phyloP scores from a whole-genome alignment of 805 yeast species.

The Starmerella stellata region DNA sequence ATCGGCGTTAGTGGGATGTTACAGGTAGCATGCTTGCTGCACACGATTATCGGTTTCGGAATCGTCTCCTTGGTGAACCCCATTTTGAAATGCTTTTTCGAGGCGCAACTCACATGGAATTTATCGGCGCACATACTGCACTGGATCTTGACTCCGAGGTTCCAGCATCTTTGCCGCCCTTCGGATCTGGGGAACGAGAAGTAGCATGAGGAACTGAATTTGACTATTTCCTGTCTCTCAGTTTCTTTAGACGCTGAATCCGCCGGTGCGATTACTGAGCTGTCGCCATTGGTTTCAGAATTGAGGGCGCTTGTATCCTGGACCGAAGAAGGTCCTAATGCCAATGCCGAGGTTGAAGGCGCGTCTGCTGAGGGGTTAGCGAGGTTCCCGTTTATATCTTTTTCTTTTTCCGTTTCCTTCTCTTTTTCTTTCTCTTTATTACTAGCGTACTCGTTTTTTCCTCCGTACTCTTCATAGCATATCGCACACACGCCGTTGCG shows the following conservation, averaged over 20 bases:
- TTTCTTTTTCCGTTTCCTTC: background rate
- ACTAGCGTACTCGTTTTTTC: background rate
- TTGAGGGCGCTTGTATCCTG: too few relatives aligned
- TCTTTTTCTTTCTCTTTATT: background rate
- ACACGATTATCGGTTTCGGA: constrained; percentile 20
- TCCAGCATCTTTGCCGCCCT: background rate
- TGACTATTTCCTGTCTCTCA: background rate
- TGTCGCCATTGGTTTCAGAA: background rate
- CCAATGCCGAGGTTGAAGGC: background rate
- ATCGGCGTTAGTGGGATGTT: constrained; percentile 14
- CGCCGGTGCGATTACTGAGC: background rate
- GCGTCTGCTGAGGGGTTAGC: background rate
- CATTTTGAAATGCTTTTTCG: constrained; percentile 13
- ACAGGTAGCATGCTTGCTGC: constrained; percentile 18
- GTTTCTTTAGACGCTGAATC: background rate
- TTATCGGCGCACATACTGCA: constrained; percentile 10
- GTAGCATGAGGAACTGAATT: background rate
- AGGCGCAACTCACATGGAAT: constrained; percentile 44
- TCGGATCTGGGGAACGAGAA: background rate
- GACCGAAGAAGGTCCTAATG: too few relatives aligned
- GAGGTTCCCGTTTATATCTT: too few relatives aligned
- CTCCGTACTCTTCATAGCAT: constrained; percentile 1
- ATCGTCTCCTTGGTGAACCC: constrained; percentile 15
- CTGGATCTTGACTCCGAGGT: constrained; percentile 3
- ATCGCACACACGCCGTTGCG: constrained; percentile 4